Base-by-base conservation (phyloP, 805 yeast genomes). In the Zygosaccharomyces pseudorouxii region DNA sequence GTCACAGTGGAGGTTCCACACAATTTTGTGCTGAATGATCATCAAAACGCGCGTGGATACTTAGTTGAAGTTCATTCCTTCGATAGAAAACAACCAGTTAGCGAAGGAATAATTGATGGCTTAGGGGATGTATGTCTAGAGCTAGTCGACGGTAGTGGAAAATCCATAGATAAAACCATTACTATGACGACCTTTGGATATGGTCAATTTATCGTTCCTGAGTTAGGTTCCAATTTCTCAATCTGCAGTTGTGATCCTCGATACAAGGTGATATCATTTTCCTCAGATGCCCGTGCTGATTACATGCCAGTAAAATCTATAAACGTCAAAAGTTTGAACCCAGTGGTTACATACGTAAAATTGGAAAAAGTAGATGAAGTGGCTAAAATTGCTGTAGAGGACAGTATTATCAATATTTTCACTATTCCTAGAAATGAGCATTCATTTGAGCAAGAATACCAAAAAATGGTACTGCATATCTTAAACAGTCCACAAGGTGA, bases 131-230 rank as follows among this genome's bases (percentile, higher is more conserved):
- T 76, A 0, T 86, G 85, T 1, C 56, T 83, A 12, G 70, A 74
- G 3, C 58, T 88, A 3, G 71, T 63, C 5, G 55, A 62, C 49
- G 19, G 52, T 9, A 10, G 41, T 4, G 56, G 49, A 9, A 44
- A 53, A 6, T 49, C 58, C 5, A 50, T 63, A 11, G 69, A 75
- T 0, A 88, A 82, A 54, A 84, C 96, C 0, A 71, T 68, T 33
- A 81, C 89, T 1, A 86, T 92, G 93, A 76, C 82, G 1, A 83
- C 86, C 35, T 71, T 84, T 53, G 97, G 97, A 0, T 92, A 92
- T 64, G 78, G 85, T 46, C 97, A 90, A 65, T 70, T 93, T 40
- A 53, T 50, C 18, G 30, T 55, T 2, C 38, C 48, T 10, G 28
- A 43, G 3, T 43, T 58, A 6, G 47, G 42, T 12, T 33, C 42